Evolutionary conservation across 2,329 filamentous ascomycete species (phyloP), one percentile per base, ranked within the genome.

Genomic region (Cladosporium velox): DNA sequence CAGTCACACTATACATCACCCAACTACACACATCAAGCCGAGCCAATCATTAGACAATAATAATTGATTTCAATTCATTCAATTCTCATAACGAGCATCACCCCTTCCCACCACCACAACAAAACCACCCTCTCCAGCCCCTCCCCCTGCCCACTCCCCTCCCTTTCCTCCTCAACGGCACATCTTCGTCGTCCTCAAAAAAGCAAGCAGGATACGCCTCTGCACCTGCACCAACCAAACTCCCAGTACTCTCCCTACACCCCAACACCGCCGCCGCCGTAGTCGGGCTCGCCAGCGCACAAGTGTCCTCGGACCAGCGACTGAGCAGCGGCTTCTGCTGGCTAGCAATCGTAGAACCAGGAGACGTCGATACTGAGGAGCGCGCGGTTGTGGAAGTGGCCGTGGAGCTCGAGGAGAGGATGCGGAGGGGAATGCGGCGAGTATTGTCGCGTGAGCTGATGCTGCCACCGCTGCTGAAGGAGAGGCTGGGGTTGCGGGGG

Each of bases 241-340:
- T 70, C 2, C 70, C 70, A 35, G 74, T 74, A 32, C 70, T 72
- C 4, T 69, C 72, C 24, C 72, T 67, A 6, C 66, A 67, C 1
- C 67, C 66, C 8, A 70, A 70, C 4, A 68, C 65, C 15, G 70
- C 67, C 10, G 65, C 57, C 0, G 67, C 68, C 11, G 73, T 71
- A 0, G 72, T 72, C 0, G 70, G 68, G 35, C 72, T 73, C 15
- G 71, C 61, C 24, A 64, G 38, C 15, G 38, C 51, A 14, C 34
- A 35, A 12, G 61, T 73, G 35, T 74, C 71, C n/a, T 75, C 73
- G 0, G 72, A 74, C 73, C 73, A 75, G 12, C 72, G 65, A 26
- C 59, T 44, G 57, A 69, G 64, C 18, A 58, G 44, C 24, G 58
- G 64, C 44, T 65, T 54, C 24, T 60, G 47, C 44, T 59, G 57